Evolutionary conservation across 495 filamentous ascomycete species (phyloP), one percentile per base, ranked within the genome.

Genomic region (Collariella sp.): DNA sequence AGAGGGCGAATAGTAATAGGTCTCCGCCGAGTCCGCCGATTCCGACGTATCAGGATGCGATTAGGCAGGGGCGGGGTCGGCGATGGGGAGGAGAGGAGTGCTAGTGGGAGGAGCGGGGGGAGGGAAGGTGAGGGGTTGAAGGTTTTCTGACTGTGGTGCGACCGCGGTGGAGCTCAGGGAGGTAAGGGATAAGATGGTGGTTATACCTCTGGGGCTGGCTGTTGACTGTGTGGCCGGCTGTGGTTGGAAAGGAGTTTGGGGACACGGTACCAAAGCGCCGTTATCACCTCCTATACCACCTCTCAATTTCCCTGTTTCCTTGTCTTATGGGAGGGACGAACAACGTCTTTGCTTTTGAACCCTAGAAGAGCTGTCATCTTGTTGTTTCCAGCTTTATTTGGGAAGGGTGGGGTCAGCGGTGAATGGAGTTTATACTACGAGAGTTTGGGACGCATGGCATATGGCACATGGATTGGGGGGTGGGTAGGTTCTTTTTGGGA

Each of bases 1-100:
- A n/a, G n/a, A 58, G 49, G 20, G 58, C 63, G 12, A 60, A 24
- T 31, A 49, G 40, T 13, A 56, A 31, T 15, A 40, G 31, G 20
- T 22, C 24, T 24, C 60, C 66, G 9, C 56, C 62, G 3, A 76
- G 73, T 52, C 76, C 77, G 26, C 79, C 78, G 3, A 81, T 83
- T 54, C 84, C 84, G 9, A 86, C 80, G 60, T 87, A 86, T 54
- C 82, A 79, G 61, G 83, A 84, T 54, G 81, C 83, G 15, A 75
- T 85, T 43, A 67, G 65, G 46, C 72, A 76, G 58, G 74, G 35
- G 72, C 74, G 35, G 72, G 26, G 9, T 31, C 26, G 26, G 26
- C 9, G 4, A 31, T 31, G 26, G 26, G 73, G 50, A 67, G 72
- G 71, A 75, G 41, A 69, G 74, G 59, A 76, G 74, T 51, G 67